Percentiles rank a stretch among this genome's conserved stretches.
phyloP scores from a whole-genome alignment of 2,329 filamentous ascomycete genomes.

The Coniella vitis region DNA sequence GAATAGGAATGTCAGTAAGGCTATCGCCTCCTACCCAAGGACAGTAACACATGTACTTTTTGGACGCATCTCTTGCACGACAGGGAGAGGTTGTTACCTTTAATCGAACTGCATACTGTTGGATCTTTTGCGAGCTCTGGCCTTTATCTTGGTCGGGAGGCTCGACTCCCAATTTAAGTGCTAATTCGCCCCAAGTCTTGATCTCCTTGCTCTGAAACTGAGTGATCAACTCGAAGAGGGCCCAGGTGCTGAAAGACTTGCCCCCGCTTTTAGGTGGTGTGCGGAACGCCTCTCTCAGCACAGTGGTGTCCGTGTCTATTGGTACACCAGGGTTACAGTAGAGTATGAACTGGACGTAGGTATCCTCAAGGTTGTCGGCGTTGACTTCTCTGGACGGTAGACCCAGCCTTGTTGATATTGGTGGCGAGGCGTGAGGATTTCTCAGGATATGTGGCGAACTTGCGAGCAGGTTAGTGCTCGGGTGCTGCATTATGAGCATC shows the following conservation, averaged over 20 bases:
- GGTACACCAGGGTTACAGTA: constrained; percentile 84
- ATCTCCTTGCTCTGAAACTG: constrained; percentile 76
- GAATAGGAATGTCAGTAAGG: neutral
- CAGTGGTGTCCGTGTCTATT: constrained; percentile 59
- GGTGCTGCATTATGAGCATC: constrained; percentile 16
- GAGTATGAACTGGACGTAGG: constrained; percentile 78
- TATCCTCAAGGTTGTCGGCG: constrained; percentile 67
- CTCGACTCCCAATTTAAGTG: constrained; percentile 80
- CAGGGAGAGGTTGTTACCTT: constrained; percentile 60
- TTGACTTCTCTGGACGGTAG: constrained; percentile 65
- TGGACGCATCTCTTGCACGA: neutral
- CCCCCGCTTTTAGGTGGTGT: constrained; percentile 80
- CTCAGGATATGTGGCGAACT: constrained; percentile 3
- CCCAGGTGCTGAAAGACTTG: constrained; percentile 74
- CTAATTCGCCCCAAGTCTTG: constrained; percentile 88
- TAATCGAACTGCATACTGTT: constrained; percentile 86
- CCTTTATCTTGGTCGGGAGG: constrained; percentile 74
- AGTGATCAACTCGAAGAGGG: constrained; percentile 69
- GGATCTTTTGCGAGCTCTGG: constrained; percentile 86
- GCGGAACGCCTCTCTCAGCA: constrained; percentile 69
- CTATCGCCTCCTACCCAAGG: neutral
- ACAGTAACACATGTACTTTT: neutral
- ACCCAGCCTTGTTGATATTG: constrained; percentile 14
- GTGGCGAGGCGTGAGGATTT: constrained; percentile 1
- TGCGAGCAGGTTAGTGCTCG: constrained; percentile 13